These are phyloP conservation scores for Candida tammaniensis DNA, from an alignment of 805 yeast genomes.

Conservation along the genomic window DNA sequence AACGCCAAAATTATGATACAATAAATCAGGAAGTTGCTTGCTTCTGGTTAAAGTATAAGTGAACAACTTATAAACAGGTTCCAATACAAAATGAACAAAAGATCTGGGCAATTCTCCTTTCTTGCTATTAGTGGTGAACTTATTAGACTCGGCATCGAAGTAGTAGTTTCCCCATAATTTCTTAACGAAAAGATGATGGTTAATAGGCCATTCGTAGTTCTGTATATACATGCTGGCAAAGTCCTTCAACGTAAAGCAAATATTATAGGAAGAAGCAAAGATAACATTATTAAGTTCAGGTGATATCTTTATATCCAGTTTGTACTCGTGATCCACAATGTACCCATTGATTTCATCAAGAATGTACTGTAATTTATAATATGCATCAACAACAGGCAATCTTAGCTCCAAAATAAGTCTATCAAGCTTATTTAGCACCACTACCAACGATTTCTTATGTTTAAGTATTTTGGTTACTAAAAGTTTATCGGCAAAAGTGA, in stretches of 20 bases:
- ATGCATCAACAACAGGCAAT: constrained; percentile 72
- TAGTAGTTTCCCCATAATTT: constrained; percentile 79
- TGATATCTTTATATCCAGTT: constrained; percentile 18
- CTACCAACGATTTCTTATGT: constrained; percentile 48
- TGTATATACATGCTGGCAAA: constrained; percentile 54
- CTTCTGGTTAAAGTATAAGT: constrained; percentile 57
- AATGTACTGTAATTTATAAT: constrained; percentile 58
- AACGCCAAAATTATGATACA: constrained; percentile 50
- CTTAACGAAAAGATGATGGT: constrained; percentile 10
- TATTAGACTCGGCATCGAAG: constrained; percentile 41
- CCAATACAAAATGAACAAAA: constrained; percentile 64
- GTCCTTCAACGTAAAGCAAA: constrained; percentile 64
- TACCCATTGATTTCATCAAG: constrained; percentile 64
- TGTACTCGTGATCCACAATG: constrained; percentile 34
- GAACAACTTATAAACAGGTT: constrained; percentile 77
- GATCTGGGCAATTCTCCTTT: constrained; percentile 33
- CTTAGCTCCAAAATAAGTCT: constrained; percentile 76
- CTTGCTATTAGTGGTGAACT: constrained; percentile 40
- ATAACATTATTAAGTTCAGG: constrained; percentile 48
- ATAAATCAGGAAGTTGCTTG: constrained; percentile 34
- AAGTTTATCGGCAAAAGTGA: constrained; percentile 52
- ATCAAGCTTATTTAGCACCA: constrained; percentile 81
- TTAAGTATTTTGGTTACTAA: constrained; percentile 52
- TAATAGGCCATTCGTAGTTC: constrained; percentile 6
- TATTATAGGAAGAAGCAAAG: constrained; percentile 69